Conservation (phyloP, 805 yeast species). For the Hanseniaspora singularis region DNA sequence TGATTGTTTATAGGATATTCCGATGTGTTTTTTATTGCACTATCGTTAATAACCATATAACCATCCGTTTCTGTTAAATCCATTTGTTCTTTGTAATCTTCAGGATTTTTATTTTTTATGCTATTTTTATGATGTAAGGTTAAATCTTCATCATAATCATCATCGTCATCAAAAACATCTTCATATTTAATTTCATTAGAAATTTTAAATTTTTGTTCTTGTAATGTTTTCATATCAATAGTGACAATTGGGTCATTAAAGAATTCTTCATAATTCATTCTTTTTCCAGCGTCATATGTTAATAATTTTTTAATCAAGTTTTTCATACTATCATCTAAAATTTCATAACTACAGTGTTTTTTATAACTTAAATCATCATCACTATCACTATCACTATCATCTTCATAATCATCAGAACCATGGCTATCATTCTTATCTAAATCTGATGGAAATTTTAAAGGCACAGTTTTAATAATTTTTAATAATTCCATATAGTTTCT, state of each 20-base stretch:
- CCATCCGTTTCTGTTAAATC: neutral
- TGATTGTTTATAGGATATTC: constrained; percentile 19
- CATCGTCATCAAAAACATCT: constrained; percentile 5
- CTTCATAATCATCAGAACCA: neutral
- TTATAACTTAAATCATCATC: neutral
- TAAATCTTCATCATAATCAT: neutral
- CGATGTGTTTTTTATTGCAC: constrained; percentile 19
- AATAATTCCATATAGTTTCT: constrained; percentile 82
- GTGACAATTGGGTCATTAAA: constrained; percentile 45
- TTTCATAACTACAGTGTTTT: constrained; percentile 9
- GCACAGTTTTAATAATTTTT: constrained; percentile 74
- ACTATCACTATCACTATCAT: constrained; percentile 4
- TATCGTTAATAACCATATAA: constrained; percentile 4
- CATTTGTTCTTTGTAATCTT: neutral
- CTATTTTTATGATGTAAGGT: neutral
- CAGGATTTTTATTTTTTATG: neutral
- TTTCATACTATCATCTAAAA: constrained; percentile 32
- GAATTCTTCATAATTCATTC: constrained; percentile 82
- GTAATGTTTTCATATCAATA: neutral
- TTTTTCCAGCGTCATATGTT: constrained; percentile 72
- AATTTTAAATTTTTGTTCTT: neutral
- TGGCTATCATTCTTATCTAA: neutral
- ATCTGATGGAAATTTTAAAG: constrained; percentile 75
- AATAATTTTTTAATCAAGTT: constrained; percentile 62
- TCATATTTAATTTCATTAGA: neutral